These are phyloP conservation scores for Peronospora belbahrii DNA, from an alignment of 352 stramenopile genomes.

Conservation along the genomic window DNA sequence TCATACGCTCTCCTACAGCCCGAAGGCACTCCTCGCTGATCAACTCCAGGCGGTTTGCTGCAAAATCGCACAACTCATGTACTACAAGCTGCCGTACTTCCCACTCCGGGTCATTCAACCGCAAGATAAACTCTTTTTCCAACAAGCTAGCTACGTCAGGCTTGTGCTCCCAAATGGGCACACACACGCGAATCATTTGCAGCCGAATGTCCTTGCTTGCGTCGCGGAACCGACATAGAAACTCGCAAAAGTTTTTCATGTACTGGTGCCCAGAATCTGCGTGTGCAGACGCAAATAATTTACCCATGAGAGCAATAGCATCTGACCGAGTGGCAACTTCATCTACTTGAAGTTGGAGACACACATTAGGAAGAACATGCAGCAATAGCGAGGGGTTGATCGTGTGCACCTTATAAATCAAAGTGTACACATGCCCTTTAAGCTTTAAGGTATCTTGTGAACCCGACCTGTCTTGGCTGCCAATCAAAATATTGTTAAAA, in stretches of 20 bases:
- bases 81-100: constrained; percentile 73
- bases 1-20: constrained; percentile 79
- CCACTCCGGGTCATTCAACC: constrained; percentile 75
- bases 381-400: constrained; percentile 65
- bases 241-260: constrained; percentile 81
- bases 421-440: constrained; percentile 74
- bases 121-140: constrained; percentile 66
- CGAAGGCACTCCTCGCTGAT: constrained; percentile 63
- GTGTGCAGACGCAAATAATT: constrained; percentile 68
- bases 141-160: constrained; percentile 43
- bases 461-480: constrained; percentile 20
- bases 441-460: constrained; percentile 34
- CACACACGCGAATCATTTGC: constrained; percentile 71
- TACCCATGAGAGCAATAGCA: constrained; percentile 65
- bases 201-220: constrained; percentile 82
- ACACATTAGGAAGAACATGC: constrained; percentile 83
- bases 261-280: constrained; percentile 70
- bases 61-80: constrained; percentile 77
- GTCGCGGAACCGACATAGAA: constrained; percentile 79
- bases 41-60: constrained; percentile 54
- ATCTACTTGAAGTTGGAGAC: constrained; percentile 80
- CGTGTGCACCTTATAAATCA: constrained; percentile 82
- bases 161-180: constrained; percentile 70
- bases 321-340: constrained; percentile 75
- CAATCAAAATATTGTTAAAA: constrained; percentile 77